Conservation (phyloP, 441 rosid species). For the Erodium texanum region DNA sequence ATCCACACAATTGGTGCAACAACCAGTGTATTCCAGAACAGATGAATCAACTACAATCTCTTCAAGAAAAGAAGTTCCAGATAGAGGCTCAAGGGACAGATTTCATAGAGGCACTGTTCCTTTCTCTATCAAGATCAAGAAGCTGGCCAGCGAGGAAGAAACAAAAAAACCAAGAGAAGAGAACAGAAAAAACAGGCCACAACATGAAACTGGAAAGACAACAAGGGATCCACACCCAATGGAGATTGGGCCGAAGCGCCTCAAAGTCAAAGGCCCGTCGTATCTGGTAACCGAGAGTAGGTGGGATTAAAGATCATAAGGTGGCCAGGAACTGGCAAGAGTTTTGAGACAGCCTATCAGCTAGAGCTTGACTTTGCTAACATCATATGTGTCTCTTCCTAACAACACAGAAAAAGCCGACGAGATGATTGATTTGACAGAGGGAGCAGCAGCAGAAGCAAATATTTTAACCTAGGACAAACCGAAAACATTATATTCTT, state of each 20-base stretch:
- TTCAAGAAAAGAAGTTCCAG: constrained; percentile 30
- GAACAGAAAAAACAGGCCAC: constrained; percentile 33
- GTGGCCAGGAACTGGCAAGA: constrained; percentile 12
- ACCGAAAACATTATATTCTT: constrained; percentile 34
- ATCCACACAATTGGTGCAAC: constrained; percentile 29
- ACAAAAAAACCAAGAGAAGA: constrained; percentile 28
- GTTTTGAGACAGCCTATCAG: background rate
- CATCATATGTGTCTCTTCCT: constrained; percentile 13
- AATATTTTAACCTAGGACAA: constrained; percentile 41
- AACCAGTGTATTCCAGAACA: constrained; percentile 29
- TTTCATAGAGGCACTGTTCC: constrained; percentile 29
- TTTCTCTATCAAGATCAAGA: constrained; percentile 43
- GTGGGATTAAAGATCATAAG: constrained; percentile 30
- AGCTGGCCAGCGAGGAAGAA: constrained; percentile 32
- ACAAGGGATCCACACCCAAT: constrained; percentile 31
- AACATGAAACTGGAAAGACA: constrained; percentile 29
- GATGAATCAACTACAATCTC: constrained; percentile 27
- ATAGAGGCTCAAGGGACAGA: constrained; percentile 28
- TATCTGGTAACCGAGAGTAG: constrained; percentile 38
- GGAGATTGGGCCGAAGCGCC: constrained; percentile 68
- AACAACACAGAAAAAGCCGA: constrained; percentile 34
- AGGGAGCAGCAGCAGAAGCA: constrained; percentile 31
- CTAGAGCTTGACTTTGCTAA: constrained; percentile 6
- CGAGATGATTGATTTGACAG: constrained; percentile 32
- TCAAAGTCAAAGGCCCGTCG: constrained; percentile 69